Conservation (phyloP, 306 rosid species). For the Mucuna pruriens region DNA sequence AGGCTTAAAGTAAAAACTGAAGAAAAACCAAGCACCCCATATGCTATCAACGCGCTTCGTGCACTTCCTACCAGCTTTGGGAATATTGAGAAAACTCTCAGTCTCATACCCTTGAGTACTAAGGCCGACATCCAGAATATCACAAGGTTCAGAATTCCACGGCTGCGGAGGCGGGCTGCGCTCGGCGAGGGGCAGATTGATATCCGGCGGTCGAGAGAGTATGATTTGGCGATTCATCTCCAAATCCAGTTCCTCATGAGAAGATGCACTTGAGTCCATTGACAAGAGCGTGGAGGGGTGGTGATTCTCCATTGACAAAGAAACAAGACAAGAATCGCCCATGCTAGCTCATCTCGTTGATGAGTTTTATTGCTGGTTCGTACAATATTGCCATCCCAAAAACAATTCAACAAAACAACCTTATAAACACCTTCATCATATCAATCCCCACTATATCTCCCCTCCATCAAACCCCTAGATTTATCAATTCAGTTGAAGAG, state of each 20-base stretch:
- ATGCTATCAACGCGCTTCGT: constrained; percentile 83
- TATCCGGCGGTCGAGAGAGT: constrained; percentile 82
- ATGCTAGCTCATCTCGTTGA: constrained; percentile 64
- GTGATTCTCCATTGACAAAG: constrained; percentile 88
- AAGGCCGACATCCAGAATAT: constrained; percentile 81
- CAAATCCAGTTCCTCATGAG: constrained; percentile 88
- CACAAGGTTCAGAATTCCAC: constrained; percentile 77
- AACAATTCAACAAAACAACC: constrained; percentile 66
- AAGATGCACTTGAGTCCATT: constrained; percentile 94
- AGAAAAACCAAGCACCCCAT: constrained; percentile 99
- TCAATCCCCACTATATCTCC: constrained; percentile 98
- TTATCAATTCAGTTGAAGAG: constrained; percentile 52
- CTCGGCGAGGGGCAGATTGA: constrained; percentile 81
- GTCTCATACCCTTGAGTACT: constrained; percentile 80
- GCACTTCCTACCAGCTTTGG: constrained; percentile 81
- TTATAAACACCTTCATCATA: constrained; percentile 64
- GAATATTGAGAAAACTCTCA: constrained; percentile 62
- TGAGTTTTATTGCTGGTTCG: constrained; percentile 59
- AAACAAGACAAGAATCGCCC: constrained; percentile 73
- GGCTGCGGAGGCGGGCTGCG: constrained; percentile 78
- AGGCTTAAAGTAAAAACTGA: constrained; percentile 88
- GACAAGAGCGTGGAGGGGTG: constrained; percentile 86
- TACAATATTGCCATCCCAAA: constrained; percentile 61
- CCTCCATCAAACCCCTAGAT: constrained; percentile 98
- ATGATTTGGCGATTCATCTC: constrained; percentile 81